These are phyloP conservation scores for Hyaloscypha hepaticicola DNA, from an alignment of 495 filamentous ascomycete species.

Conservation along the genomic window DNA sequence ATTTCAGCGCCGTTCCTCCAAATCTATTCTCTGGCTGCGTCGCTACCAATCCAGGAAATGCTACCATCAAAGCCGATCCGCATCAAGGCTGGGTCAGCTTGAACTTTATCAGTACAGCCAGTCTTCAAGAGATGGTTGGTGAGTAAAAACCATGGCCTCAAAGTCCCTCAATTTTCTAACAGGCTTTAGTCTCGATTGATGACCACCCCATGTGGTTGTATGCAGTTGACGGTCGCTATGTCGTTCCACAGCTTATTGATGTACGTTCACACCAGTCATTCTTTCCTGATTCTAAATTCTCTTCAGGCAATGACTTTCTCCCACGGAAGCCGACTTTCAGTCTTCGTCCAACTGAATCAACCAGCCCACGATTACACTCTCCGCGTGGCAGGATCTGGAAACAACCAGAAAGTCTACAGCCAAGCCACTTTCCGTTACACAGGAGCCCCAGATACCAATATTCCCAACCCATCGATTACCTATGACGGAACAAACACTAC, in stretches of 20 bases:
- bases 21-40: constrained; percentile 42
- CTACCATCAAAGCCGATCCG: constrained; percentile 40
- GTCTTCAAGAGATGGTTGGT: constrained; percentile 15
- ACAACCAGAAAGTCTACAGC: constrained; percentile 39
- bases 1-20: constrained; percentile 39
- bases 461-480: constrained; percentile 41
- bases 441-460: constrained; percentile 25
- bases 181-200: constrained; percentile 44
- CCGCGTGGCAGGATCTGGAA: constrained; percentile 36
- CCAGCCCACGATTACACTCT: constrained; percentile 39
- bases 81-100: constrained; percentile 44
- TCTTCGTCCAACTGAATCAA: constrained; percentile 40
- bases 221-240: constrained; percentile 45
- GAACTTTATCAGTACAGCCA: constrained; percentile 44
- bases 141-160: not conserved
- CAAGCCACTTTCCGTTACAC: constrained; percentile 39
- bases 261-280: not conserved
- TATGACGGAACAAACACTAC: constrained; percentile 41
- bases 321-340: constrained; percentile 45
- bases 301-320: constrained; percentile 33
- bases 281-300: not conserved
- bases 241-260: constrained; percentile 41
- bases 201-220: constrained; percentile 46
- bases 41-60: constrained; percentile 39
- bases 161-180: constrained; percentile 23